Conservation (phyloP, 768 basidiomycete species). For the Galerina sulciceps region DNA sequence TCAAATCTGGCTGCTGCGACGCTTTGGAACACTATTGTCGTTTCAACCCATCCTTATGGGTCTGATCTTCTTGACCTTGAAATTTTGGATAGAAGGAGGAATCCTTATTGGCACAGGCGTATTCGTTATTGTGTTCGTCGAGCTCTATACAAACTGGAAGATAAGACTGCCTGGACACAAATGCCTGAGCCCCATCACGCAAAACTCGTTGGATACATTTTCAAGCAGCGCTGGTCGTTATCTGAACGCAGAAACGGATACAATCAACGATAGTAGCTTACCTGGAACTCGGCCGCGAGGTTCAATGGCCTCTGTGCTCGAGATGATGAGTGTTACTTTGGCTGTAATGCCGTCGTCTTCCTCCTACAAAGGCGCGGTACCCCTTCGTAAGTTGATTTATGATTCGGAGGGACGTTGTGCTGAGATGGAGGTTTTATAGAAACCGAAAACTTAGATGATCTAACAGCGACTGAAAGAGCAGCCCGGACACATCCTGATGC, state of each 20-base stretch:
- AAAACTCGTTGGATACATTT: slow-evolving; percentile 62
- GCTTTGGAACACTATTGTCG: slow-evolving; percentile 71
- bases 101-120: slow-evolving; percentile 61
- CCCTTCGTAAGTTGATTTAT: slow-evolving; percentile 58
- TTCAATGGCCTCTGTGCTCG: slow-evolving; percentile 80
- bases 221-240: slow-evolving; percentile 45
- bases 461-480: slow-evolving; percentile 77
- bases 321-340: slow-evolving; percentile 83
- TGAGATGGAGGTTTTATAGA: slow-evolving; percentile 36
- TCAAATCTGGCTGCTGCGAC: slow-evolving; percentile 75
- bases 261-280: slow-evolving; percentile 48
- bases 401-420: slow-evolving; percentile 1
- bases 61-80: slow-evolving; percentile 67
- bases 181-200: slow-evolving; percentile 59
- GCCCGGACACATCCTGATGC: slow-evolving; percentile 80
- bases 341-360: slow-evolving; percentile 72
- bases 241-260: slow-evolving; percentile 52
- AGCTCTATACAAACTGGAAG: slow-evolving; percentile 57
- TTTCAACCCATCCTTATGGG: slow-evolving; percentile 80
- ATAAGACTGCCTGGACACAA: slow-evolving; percentile 50
- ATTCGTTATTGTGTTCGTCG: slow-evolving; percentile 60
- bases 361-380: slow-evolving; percentile 60
- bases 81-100: slow-evolving; percentile 75
- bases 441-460: slow-evolving; percentile 82
- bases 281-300: slow-evolving; percentile 56